Evolutionary conservation across 2,329 filamentous ascomycete genomes (phyloP), one percentile per base, ranked within the genome.

Genomic region (Torrubiellomyces zombiae): DNA sequence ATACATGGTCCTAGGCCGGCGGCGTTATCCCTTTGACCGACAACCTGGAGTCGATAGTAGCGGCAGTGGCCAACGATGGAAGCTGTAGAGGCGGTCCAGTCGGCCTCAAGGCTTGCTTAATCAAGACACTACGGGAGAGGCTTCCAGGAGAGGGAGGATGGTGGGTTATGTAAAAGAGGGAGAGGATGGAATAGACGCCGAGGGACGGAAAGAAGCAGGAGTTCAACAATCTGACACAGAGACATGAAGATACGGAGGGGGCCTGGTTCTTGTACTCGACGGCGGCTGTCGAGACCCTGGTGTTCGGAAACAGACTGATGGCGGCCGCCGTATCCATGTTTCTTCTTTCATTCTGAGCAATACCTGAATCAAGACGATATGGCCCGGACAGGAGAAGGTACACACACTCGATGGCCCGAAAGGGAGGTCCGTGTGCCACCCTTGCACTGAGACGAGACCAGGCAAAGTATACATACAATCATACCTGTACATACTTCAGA

Each of bases 381-480:
- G 33, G 31, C 33, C 37, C 35, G 37, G 32, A 38, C 33, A 32
- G 39, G 34, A 31, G 37, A 32, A 30, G 38, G 22, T n/a, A n/a
- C n/a, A n/a, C n/a, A n/a, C n/a, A n/a, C n/a, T n/a, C n/a, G n/a
- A n/a, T n/a, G n/a, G n/a, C n/a, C n/a, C n/a, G n/a, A n/a, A n/a
- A n/a, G 34, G 40, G 44, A 35, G 40, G 43, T 45, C 45, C 47
- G 47, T 51, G 42, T 40, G 35, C 30, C 38, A 41, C 35, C 39
- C 43, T 36, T 43, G 35, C n/a, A n/a, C n/a, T n/a, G 30, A 29
- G 26, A 36, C 35, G 30, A 32, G 36, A 43, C 35, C 34, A 42
- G 41, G n/a, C n/a, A n/a, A n/a, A n/a, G n/a, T n/a, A n/a, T n/a
- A n/a, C n/a, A n/a, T n/a, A n/a, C n/a, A n/a, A n/a, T n/a, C n/a